A percentile compares a stretch with the other conserved stretches of the same genome.
These are phyloP conservation scores for Xylaria nigripes DNA, from an alignment of 495 filamentous ascomycete species.

Conservation along the genomic window DNA sequence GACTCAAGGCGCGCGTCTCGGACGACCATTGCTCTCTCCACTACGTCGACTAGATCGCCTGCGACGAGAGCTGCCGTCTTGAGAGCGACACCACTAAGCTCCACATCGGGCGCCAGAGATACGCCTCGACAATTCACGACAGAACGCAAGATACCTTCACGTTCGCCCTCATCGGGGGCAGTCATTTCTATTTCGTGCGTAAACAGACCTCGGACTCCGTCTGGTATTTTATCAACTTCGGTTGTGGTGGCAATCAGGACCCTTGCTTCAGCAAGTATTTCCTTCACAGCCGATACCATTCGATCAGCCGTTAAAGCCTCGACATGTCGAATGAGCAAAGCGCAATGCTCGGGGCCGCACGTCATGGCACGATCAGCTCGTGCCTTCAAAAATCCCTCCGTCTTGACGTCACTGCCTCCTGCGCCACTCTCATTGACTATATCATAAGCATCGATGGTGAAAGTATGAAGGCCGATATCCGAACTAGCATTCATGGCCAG, in stretches of 20 bases:
- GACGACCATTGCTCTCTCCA: slow-evolving; percentile 77
- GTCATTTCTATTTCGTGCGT: slow-evolving; percentile 92
- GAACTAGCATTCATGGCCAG: slow-evolving; percentile 67
- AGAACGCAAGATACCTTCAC: slow-evolving; percentile 74
- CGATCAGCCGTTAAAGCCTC: slow-evolving; percentile 86
- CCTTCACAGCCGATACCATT: slow-evolving; percentile 73
- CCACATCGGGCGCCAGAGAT: slow-evolving; percentile 67
- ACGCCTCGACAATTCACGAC: slow-evolving; percentile 69
- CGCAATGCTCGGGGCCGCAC: slow-evolving; percentile 75
- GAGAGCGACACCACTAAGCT: slow-evolving; percentile 71
- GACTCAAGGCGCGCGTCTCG: slow-evolving; percentile 62
- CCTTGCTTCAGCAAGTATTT: slow-evolving; percentile 61
- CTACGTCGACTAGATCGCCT: slow-evolving; percentile 87
- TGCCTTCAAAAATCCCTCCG: slow-evolving; percentile 78
- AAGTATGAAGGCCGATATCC: slow-evolving; percentile 85
- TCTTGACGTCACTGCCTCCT: slow-evolving; percentile 84
- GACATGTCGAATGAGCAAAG: slow-evolving; percentile 76
- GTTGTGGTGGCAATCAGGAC: slow-evolving; percentile 90
- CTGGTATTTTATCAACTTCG: slow-evolving; percentile 86
- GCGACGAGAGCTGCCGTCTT: slow-evolving; percentile 96
- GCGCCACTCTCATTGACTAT: slow-evolving; percentile 82
- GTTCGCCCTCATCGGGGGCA: slow-evolving; percentile 86
- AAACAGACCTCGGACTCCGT: slow-evolving; percentile 82
- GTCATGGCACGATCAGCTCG: slow-evolving; percentile 80
- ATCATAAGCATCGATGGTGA: slow-evolving; percentile 86